Conservation (phyloP, 2,329 filamentous ascomycete genomes). For the Atkinsonella hypoxylon region DNA sequence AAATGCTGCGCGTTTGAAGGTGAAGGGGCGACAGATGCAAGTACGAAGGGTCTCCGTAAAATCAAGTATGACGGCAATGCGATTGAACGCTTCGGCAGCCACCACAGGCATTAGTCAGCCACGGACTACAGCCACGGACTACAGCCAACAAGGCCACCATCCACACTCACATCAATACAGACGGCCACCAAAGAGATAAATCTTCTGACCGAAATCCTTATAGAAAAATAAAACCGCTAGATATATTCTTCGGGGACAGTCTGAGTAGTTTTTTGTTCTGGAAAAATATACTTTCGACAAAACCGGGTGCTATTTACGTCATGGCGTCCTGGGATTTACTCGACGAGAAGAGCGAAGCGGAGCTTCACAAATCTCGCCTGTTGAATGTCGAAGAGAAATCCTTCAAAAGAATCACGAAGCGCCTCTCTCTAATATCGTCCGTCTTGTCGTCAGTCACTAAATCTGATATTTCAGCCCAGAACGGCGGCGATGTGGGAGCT, state of each 20-base stretch:
- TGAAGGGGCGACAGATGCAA: background rate
- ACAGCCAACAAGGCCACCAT: too few relatives aligned
- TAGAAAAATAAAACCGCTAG: too few relatives aligned
- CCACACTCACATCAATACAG: too few relatives aligned
- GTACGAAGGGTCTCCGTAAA: background rate
- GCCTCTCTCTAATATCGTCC: constrained; percentile 57
- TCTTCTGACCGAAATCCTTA: too few relatives aligned
- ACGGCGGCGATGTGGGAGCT: constrained; percentile 25
- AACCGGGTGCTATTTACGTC: background rate
- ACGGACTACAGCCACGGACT: background rate
- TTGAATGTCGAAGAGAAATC: constrained; percentile 86
- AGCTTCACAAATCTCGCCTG: constrained; percentile 77
- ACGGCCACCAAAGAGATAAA: too few relatives aligned
- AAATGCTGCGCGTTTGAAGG: background rate
- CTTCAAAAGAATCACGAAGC: constrained; percentile 79
- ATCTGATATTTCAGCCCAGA: constrained; percentile 16
- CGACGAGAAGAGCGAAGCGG: constrained; percentile 65
- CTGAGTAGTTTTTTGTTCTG: too few relatives aligned
- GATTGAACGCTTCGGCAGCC: background rate
- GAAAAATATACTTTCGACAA: too few relatives aligned
- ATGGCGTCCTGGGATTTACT: constrained; percentile 52
- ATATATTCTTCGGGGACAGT: too few relatives aligned
- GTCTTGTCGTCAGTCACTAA: constrained; percentile 32
- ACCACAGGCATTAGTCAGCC: background rate
- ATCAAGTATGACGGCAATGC: background rate